Evolutionary conservation across 768 basidiomycete species (phyloP).

Genomic region (Tubosaeta sp.): DNA sequence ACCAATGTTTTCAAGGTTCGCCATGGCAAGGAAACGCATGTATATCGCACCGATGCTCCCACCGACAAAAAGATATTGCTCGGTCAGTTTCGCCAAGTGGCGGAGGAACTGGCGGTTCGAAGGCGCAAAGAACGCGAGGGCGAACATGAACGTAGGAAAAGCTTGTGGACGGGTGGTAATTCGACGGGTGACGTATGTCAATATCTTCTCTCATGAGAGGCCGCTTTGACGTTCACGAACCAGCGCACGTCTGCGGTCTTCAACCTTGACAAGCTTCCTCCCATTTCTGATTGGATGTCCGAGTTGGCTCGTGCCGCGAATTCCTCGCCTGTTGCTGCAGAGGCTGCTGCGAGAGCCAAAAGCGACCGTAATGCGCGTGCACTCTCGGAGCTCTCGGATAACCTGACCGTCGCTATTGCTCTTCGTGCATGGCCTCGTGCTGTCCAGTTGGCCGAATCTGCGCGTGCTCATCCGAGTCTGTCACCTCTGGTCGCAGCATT

Average conservation of each 20-base stretch:
- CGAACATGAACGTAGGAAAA: slow-evolving; percentile 85
- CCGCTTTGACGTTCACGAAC: background rate
- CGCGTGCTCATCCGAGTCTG: slow-evolving; percentile 64
- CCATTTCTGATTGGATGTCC: slow-evolving; percentile 74
- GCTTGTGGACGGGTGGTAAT: slow-evolving; percentile 52
- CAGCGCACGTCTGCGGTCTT: slow-evolving; percentile 34
- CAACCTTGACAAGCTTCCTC: slow-evolving; percentile 42
- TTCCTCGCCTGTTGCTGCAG: slow-evolving; percentile 24
- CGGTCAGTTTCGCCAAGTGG: slow-evolving; percentile 83
- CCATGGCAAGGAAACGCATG: slow-evolving; percentile 90
- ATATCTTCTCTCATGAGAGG: background rate
- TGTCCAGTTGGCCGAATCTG: slow-evolving; percentile 79
- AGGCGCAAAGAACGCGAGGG: slow-evolving; percentile 92
- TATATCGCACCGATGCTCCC: slow-evolving; percentile 80
- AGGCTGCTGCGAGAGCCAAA: slow-evolving; percentile 63
- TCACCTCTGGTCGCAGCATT: slow-evolving; percentile 63
- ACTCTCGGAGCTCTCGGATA: slow-evolving; percentile 88
- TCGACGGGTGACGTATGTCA: slow-evolving; percentile 40
- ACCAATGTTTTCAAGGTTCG: slow-evolving; percentile 97
- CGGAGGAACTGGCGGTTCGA: slow-evolving; percentile 85
- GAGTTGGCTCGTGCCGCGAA: slow-evolving; percentile 60
- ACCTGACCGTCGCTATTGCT: slow-evolving; percentile 87
- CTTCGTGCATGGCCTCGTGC: slow-evolving; percentile 86
- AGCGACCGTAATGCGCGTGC: slow-evolving; percentile 80
- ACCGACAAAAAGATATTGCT: slow-evolving; percentile 87